phyloP scores from a whole-genome alignment of 164 flowering plant species.

The Piper longum region DNA sequence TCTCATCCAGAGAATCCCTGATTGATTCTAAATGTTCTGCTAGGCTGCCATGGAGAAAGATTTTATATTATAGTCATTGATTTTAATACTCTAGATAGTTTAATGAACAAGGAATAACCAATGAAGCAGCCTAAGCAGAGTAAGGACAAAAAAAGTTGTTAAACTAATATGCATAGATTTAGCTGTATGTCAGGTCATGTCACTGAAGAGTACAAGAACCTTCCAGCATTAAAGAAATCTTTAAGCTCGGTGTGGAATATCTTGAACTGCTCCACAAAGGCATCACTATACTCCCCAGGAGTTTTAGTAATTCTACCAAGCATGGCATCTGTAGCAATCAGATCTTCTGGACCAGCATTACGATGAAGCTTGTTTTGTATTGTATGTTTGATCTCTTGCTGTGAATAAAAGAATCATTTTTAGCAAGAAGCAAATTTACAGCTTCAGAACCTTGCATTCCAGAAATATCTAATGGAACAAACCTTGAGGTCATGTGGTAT shows the following conservation, averaged over 20 bases:
- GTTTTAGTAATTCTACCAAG: constrained; percentile 70
- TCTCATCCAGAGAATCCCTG: constrained; percentile 51
- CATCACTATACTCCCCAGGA: constrained; percentile 77
- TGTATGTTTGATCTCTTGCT: constrained; percentile 98
- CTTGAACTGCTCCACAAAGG: constrained; percentile 85
- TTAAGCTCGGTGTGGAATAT: constrained; percentile 82
- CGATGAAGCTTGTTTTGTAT: constrained; percentile 98
- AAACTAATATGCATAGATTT: not conserved
- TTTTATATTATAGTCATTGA: not conserved
- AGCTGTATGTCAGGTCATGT: too few species aligned
- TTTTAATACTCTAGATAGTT: not conserved
- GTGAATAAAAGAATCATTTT: constrained; percentile 8
- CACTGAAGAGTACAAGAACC: constrained; percentile 21
- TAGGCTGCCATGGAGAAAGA: constrained; percentile 37
- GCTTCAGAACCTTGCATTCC: not conserved
- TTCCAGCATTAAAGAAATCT: constrained; percentile 98
- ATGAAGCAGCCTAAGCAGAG: not conserved
- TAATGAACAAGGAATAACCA: not conserved
- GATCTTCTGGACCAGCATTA: constrained; percentile 97
- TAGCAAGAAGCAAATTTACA: constrained; percentile 1
- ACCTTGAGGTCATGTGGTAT: constrained; percentile 99
- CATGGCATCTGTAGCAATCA: constrained; percentile 92
- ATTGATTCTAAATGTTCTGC: constrained; percentile 82
- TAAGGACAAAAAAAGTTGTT: not conserved
- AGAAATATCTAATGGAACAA: constrained; percentile 3